phyloP scores from a whole-genome alignment of 192 early-diverging fungal genomes.

The Coemansia sp. region DNA sequence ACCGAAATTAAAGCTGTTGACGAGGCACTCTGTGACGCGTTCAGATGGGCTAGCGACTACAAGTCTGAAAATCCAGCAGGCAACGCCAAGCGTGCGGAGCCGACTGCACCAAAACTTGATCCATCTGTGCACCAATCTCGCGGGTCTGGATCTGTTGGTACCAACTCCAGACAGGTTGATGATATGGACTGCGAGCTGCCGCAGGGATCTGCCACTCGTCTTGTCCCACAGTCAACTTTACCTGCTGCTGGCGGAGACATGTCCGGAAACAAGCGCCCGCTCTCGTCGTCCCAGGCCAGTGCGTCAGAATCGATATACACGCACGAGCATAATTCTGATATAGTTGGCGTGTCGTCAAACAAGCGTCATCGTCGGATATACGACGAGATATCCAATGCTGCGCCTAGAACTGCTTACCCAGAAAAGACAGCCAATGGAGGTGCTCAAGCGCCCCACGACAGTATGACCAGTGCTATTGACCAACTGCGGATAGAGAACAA shows the following conservation, averaged over 20 bases:
- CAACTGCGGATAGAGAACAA: conserved; percentile 42
- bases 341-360: not conserved
- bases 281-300: not conserved
- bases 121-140: not conserved
- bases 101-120: conserved; percentile 22
- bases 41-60: conserved; percentile 21
- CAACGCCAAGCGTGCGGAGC: conserved; percentile 14
- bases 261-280: not conserved
- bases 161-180: not conserved
- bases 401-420: not conserved
- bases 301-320: not conserved
- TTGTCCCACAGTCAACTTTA: not conserved
- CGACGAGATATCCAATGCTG: conserved; percentile 10
- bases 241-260: not conserved
- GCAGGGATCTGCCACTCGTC: not conserved
- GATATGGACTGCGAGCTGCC: not conserved
- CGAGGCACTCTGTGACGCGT: conserved; percentile 6
- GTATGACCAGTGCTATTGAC: conserved; percentile 4
- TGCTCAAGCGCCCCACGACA: not conserved
- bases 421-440: not conserved
- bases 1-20: conserved; percentile 21
- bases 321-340: not conserved
- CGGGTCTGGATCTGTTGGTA: not conserved
- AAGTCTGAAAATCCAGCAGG: conserved; percentile 17
- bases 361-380: conserved; percentile 29